These are phyloP conservation scores for Lyophyllum decastes DNA, from an alignment of 768 basidiomycete species.

Conservation along the genomic window DNA sequence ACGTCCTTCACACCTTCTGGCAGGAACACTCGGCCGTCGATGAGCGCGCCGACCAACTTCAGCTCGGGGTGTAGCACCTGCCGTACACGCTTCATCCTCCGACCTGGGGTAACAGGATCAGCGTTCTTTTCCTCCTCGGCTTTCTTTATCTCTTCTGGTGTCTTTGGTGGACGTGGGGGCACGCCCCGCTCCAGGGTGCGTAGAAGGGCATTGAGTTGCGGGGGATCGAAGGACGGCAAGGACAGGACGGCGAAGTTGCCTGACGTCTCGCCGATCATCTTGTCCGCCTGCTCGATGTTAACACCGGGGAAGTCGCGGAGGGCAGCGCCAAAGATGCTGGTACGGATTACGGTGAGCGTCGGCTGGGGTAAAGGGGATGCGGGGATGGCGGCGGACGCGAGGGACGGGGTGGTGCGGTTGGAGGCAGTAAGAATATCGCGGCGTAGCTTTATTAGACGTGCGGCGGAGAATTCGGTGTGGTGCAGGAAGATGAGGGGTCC, in stretches of 20 bases:
- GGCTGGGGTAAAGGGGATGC: slow-evolving; percentile 36
- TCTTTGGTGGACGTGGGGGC: slow-evolving; percentile 57
- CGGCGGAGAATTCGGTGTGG: slow-evolving; percentile 74
- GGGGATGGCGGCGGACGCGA: slow-evolving; percentile 28
- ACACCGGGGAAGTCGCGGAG: slow-evolving; percentile 61
- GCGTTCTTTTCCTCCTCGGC: slow-evolving; percentile 57
- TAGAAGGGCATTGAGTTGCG: slow-evolving; percentile 67
- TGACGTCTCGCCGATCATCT: slow-evolving; percentile 57
- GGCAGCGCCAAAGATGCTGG: slow-evolving; percentile 79
- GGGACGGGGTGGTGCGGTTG: slow-evolving; percentile 43
- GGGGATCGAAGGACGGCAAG: slow-evolving; percentile 69
- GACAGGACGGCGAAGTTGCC: slow-evolving; percentile 68
- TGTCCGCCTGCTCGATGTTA: slow-evolving; percentile 45
- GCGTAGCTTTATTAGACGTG: slow-evolving; percentile 67
- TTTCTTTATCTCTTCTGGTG: slow-evolving; percentile 50
- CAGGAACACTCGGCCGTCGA: slow-evolving; percentile 75
- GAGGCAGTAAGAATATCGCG: slow-evolving; percentile 64
- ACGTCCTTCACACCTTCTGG: slow-evolving; percentile 60
- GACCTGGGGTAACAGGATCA: slow-evolving; percentile 68
- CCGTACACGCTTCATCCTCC: slow-evolving; percentile 61
- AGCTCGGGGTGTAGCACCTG: slow-evolving; percentile 65
- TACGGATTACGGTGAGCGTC: slow-evolving; percentile 69
- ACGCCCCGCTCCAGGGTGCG: slow-evolving; percentile 66
- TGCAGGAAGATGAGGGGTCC: slow-evolving; percentile 78
- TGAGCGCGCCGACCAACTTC: slow-evolving; percentile 72